Conservation (phyloP, 1,139 yeast genomes). For the Candida albicans region DNA sequence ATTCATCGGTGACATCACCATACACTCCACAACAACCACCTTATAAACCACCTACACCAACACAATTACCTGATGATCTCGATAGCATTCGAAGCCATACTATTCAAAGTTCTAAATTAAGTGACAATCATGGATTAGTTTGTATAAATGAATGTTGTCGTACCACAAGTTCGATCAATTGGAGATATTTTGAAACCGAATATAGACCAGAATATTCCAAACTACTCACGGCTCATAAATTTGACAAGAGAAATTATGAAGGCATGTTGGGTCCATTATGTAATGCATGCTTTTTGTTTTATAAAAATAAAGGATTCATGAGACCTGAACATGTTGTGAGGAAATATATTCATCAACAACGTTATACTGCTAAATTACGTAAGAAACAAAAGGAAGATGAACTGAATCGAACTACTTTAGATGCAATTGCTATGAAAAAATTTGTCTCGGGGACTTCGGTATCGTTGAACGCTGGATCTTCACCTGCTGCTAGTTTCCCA, state of each 20-base stretch:
- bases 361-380: conserved; percentile 32
- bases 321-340: conserved; percentile 51
- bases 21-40: conserved; percentile 46
- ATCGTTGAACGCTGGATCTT: conserved; percentile 2
- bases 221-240: conserved; percentile 39
- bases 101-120: conserved; percentile 39
- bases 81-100: conserved; percentile 48
- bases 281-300: conserved; percentile 50
- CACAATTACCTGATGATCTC: conserved; percentile 33
- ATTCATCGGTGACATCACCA: conserved; percentile 31
- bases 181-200: conserved; percentile 50
- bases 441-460: conserved; percentile 1
- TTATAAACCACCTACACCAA: conserved; percentile 17
- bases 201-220: conserved; percentile 41
- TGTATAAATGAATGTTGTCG: conserved; percentile 49
- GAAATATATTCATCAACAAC: conserved; percentile 48
- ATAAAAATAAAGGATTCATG: conserved; percentile 52
- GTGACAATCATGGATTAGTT: conserved; percentile 40
- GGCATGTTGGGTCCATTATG: conserved; percentile 55
- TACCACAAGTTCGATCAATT: conserved; percentile 40
- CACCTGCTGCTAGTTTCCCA: conserved; percentile 28
- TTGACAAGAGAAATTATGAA: conserved; percentile 43
- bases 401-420: conserved; percentile 1
- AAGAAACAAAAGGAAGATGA: conserved; percentile 22
- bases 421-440: conserved; percentile 6